A percentile compares a stretch with the other conserved stretches of the same genome.
phyloP scores from a whole-genome alignment of 106 monocot species.

The Ottelia alismoides region DNA sequence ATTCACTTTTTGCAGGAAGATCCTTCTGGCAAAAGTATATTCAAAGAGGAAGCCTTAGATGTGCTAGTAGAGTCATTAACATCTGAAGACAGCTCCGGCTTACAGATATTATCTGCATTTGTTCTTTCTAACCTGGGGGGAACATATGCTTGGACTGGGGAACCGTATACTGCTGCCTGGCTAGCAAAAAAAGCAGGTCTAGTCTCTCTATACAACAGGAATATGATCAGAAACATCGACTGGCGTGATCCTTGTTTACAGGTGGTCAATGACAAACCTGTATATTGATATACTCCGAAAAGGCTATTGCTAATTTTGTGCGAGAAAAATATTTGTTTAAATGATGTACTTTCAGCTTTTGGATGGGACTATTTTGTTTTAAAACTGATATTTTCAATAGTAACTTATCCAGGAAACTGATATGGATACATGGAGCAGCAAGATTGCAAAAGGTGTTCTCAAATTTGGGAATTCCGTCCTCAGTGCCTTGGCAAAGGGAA shows the following conservation, averaged over 20 bases:
- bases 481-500: conserved; percentile 55
- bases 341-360: too few species aligned
- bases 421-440: conserved; percentile 54
- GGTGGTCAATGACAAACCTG: too few species aligned
- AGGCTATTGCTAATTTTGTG: too few species aligned
- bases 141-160: conserved; percentile 88
- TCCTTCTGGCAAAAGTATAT: conserved; percentile 39
- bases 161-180: conserved; percentile 78
- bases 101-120: conserved; percentile 45
- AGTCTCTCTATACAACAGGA: conserved; percentile 34
- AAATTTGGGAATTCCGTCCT: conserved; percentile 42
- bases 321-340: too few species aligned
- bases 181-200: conserved; percentile 75
- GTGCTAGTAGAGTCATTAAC: conserved; percentile 52
- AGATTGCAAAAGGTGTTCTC: conserved; percentile 38
- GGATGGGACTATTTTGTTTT: not conserved
- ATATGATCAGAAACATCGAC: conserved; percentile 78
- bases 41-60: conserved; percentile 73
- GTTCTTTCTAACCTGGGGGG: conserved; percentile 92
- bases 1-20: conserved; percentile 68
- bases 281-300: too few species aligned
- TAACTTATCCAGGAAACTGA: conserved; percentile 51
- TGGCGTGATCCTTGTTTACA: conserved; percentile 92
- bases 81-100: conserved; percentile 36
- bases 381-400: not conserved